Evolutionary conservation across 208 protist species (phyloP).

Genomic region (Naegleria lovaniensis): DNA sequence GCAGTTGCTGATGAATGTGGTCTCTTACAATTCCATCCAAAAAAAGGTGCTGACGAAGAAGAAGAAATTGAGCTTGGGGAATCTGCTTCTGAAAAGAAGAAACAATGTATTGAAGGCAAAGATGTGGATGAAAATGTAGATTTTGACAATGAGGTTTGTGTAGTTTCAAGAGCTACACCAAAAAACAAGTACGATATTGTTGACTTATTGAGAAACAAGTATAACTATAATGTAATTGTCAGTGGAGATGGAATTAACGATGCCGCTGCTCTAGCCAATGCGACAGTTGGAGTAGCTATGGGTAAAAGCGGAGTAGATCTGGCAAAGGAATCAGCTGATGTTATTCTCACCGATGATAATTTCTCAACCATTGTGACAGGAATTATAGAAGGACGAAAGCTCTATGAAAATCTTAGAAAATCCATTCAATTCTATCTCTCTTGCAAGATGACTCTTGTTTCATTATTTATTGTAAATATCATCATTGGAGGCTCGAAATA

Average conservation of each 20-base stretch:
- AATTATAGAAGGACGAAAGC: slow-evolving; percentile 63
- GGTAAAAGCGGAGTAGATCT: slow-evolving; percentile 59
- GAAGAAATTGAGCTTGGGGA: not conserved
- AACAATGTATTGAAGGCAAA: not conserved
- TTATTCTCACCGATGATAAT: slow-evolving; percentile 79
- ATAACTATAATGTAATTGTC: not conserved
- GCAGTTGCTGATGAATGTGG: slow-evolving; percentile 57
- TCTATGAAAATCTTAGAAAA: not conserved
- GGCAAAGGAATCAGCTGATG: slow-evolving; percentile 58
- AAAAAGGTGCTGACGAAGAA: not conserved
- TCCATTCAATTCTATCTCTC: not conserved
- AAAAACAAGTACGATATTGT: slow-evolving; percentile 74
- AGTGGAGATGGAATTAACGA: slow-evolving; percentile 29
- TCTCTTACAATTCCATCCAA: not conserved
- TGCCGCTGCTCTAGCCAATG: not conserved
- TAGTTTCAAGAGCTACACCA: slow-evolving; percentile 74
- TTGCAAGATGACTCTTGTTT: not conserved
- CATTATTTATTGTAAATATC: not conserved
- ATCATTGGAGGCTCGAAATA: not conserved
- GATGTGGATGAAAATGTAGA: not conserved
- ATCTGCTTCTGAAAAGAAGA: not conserved
- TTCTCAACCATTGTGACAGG: slow-evolving; percentile 74
- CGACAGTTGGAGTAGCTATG: slow-evolving; percentile 77
- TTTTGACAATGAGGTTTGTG: slow-evolving; percentile 29
- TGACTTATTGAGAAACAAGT: slow-evolving; percentile 40